Evolutionary conservation across 768 basidiomycete species (phyloP), one percentile per base, ranked within the genome.

Genomic region (Collybia nuda): DNA sequence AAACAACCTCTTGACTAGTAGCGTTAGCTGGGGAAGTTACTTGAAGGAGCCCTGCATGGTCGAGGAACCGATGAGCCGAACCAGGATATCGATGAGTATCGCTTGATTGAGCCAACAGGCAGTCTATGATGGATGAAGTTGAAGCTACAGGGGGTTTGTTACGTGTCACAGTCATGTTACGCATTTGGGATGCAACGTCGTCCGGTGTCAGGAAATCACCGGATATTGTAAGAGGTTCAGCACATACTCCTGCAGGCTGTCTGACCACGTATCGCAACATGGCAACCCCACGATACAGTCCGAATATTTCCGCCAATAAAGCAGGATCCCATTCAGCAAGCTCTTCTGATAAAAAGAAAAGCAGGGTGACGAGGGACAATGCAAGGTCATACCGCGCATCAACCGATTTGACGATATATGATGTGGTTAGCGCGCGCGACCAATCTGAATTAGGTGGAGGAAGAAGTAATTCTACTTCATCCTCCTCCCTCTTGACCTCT

Each of bases 341-440:
- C 35, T 84, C 79, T 21, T 85, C 81, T 6, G 81, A 75, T 44
- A 88, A 72, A 71, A 90, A 89, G 63, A 90, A 85, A 15, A 92
- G 73, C 22, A 91, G 66, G 19, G 78, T 76, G 44, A 89, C 68
- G 40, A 93, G 68, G 9, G 82, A 76, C 18, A 89, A 71, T 52
- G 81, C 81, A 26, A 92, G 73, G 47, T 90, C 87, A 63, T 92
- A 90, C 63, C 91, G 78, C 11, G 86, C 89, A 54, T 83, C 76
- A 40, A 89, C 71, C 3, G 87, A 78, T 44, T 76, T 78, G 14
- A 75, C 71, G 29, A 80, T 72, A 62, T 90, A 93, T 24, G 79
- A 72, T 21, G 86, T 76, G 26, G 81, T 79, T 26, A 89, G 70
- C 24, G 81, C 81, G 48, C 74, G 77, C 44, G 71, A 74, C 85